Base-by-base conservation (phyloP, 2,329 filamentous ascomycete genomes). In the Epichloe typhina region DNA sequence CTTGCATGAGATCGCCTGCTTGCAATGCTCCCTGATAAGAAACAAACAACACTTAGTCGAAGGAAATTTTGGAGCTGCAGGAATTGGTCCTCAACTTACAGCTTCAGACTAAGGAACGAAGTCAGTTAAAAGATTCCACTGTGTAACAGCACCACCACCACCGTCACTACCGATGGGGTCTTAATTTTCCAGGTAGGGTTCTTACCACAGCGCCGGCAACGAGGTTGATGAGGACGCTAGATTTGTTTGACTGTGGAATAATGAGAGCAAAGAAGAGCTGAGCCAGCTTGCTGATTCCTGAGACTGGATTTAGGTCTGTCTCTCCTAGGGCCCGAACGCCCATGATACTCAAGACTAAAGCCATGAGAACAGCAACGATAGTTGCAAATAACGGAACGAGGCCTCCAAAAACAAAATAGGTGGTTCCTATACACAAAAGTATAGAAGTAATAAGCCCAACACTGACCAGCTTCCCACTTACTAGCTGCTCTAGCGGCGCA, bases 221-320 rank as follows among this genome's bases (percentile, higher is more conserved):
- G 2, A 98, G 78, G 63, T 98, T 98, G 63, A 96, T 95, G 51
- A 95, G 76, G n/a, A 98, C 83, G 12, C 88, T 88, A 40, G 89
- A 89, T 59, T 85, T 84, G 60, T 88, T 82, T 0, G 82, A 80
- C 50, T 84, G 74, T 0, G 93, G 90, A 2, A 94, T 89, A 39
- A 94, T 86, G 47, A 95, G 71, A 3, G 93, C 93, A 66, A 98
- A 97, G 62, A 97, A 84, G 3, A 98, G 79, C 66, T 98, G 93
- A 0, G 93, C 95, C 3, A 98, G 77, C 70, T 98, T 98, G 63
- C 86, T 91, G 66, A 97, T 98, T 36, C 93, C 93, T 1, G 88
- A 95, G 2, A 97, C 93, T 0, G 93, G 93, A 62, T 97, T 97
- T 9, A 98, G 75, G 61, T 98, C 93, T 5, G 93, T 97, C 71